These are phyloP conservation scores for Phytophthora fragariae DNA, from an alignment of 352 stramenopile genomes.

Conservation along the genomic window DNA sequence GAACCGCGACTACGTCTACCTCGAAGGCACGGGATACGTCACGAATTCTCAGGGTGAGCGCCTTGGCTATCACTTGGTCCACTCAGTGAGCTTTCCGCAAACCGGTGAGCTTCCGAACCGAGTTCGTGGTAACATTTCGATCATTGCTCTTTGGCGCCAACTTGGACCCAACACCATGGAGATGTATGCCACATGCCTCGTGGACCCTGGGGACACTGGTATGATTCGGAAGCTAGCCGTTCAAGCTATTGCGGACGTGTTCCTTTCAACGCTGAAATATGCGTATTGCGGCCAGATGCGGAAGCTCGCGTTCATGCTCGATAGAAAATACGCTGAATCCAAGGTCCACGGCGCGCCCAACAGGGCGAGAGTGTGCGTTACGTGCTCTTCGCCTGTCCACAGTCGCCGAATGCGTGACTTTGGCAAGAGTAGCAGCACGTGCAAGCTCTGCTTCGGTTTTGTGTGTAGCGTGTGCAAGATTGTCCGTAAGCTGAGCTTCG, in stretches of 20 bases:
- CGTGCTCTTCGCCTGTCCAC: neutral
- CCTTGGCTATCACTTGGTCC: constrained; percentile 28
- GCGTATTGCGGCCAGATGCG: constrained; percentile 19
- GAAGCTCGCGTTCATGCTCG: neutral
- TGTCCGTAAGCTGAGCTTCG: neutral
- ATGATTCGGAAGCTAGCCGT: constrained; percentile 14
- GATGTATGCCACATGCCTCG: constrained; percentile 18
- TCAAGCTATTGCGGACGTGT: constrained; percentile 11
- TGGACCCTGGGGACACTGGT: constrained; percentile 18
- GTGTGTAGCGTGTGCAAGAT: neutral
- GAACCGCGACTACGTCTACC: neutral
- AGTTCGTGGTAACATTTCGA: constrained; percentile 18
- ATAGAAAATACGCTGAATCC: neutral
- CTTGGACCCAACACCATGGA: constrained; percentile 11
- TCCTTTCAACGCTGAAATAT: constrained; percentile 17
- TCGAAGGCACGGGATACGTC: neutral
- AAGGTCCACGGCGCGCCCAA: neutral
- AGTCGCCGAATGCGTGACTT: neutral
- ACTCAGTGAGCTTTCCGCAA: constrained; percentile 34
- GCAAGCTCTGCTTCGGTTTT: neutral
- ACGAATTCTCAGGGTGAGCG: constrained; percentile 4
- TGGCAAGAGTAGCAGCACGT: neutral
- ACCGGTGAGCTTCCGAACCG: constrained; percentile 19
- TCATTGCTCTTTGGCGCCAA: constrained; percentile 18
- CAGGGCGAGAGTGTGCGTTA: neutral